Base-by-base conservation (phyloP, 108 stramenopile species). In the Nitzschia sp. region DNA sequence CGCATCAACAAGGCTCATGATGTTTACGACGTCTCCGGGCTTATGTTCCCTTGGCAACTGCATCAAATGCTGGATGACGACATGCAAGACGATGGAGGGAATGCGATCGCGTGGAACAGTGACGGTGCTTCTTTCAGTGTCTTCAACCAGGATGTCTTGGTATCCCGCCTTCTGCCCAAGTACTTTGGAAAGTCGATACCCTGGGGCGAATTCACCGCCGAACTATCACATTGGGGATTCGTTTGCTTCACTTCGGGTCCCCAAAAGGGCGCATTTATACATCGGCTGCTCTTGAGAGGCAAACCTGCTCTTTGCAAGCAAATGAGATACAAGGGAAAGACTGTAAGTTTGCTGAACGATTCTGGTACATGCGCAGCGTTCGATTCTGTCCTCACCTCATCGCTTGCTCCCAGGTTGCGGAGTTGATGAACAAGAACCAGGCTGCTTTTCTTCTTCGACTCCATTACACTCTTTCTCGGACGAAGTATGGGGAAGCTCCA, bases 211-310 rank as follows among this genome's bases (percentile, higher is more conserved):
- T 71, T 71, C 60, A 34, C 51, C 3, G 38, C 46, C 2, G n/a
- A 25, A 1, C 60, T 71, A 15, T 71, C 60, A 42, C 31, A 45
- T 31, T 71, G 70, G 70, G 70, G 70, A 47, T 71, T 71, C 21
- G 70, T 71, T 71, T 55, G 53, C 25, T 71, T 71, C 49, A 71
- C 59, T 5, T 53, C 60, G 24, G 70, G 70, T 33, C 34, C 70
- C 6, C 70, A 71, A 53, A 53, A 61, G 31, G 70, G 61, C 0
- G 17, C 70, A 6, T 62, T 71, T 23, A 71, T 71, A 19, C 70
- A 71, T 29, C 59, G 70, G 18, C 46, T 71, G 17, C 51, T 62
- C 25, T 54, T 45, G n/a, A 61, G 54, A 35, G 60, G 60, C 19
- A 71, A 71, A 53, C 59, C 58, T n/a, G 28, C 47, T 1, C 17